Percentiles rank a stretch among this genome's conserved stretches.
These are phyloP conservation scores for Sequoia sempervirens DNA, from an alignment of 75 land plant genomes.

Conservation along the genomic window DNA sequence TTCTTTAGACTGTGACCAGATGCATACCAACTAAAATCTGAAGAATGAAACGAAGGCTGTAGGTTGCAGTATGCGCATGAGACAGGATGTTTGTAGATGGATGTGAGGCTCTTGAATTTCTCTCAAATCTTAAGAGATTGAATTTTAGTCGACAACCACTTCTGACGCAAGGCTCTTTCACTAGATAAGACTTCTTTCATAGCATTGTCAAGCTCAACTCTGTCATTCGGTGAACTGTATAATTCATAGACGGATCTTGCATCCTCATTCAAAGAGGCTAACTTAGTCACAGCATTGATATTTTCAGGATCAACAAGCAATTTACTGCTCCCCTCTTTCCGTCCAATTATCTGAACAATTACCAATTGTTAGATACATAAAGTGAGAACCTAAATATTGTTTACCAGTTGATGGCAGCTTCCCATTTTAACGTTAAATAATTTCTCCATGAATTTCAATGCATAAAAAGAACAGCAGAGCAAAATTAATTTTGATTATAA, in stretches of 20 bases:
- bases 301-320: constrained; percentile 56
- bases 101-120: too few species aligned
- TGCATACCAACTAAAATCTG: too few species aligned
- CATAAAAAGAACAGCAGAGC: background rate
- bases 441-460: background rate
- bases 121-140: too few species aligned
- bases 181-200: constrained; percentile 61
- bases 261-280: constrained; percentile 58
- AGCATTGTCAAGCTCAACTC: constrained; percentile 24
- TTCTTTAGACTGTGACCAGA: too few species aligned
- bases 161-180: too few species aligned
- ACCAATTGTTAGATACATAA: background rate
- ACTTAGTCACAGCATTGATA: constrained; percentile 33
- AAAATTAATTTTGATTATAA: background rate
- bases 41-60: too few species aligned
- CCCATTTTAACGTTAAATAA: background rate
- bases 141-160: too few species aligned
- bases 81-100: too few species aligned
- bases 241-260: constrained; percentile 76
- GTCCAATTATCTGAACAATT: constrained; percentile 64
- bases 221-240: constrained; percentile 30
- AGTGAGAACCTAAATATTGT: background rate
- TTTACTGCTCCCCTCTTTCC: constrained; percentile 52
- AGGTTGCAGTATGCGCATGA: too few species aligned
- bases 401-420: background rate